Conservation (phyloP, 73 alveolate genomes). For the Effrenium voratum region DNA sequence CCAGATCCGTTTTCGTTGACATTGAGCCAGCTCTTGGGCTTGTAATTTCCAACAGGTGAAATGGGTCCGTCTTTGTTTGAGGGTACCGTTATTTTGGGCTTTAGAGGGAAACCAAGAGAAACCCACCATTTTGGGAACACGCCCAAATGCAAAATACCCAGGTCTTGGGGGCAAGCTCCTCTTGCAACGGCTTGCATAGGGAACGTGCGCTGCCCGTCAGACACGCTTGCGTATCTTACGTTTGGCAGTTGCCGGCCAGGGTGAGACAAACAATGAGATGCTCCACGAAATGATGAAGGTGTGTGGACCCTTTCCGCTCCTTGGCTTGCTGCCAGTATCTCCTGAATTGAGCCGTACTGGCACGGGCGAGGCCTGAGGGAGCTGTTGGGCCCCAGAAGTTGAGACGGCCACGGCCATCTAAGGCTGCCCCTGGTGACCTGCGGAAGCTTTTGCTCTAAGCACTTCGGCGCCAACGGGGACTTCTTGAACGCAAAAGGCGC, state of each 20-base stretch:
- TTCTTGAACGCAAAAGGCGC: constrained; percentile 86
- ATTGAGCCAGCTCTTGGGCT: too few relatives aligned
- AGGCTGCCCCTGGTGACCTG: constrained; percentile 36
- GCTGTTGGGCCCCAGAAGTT: neutral
- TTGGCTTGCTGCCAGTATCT: neutral
- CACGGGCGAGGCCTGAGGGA: neutral
- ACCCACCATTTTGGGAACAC: too few relatives aligned
- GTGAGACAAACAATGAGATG: constrained; percentile 96
- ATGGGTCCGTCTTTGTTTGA: too few relatives aligned
- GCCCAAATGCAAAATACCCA: too few relatives aligned
- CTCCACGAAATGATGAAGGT: constrained; percentile 95
- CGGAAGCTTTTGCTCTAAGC: constrained; percentile 38
- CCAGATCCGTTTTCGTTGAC: neutral
- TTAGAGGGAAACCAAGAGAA: too few relatives aligned
- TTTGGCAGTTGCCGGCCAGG: too few relatives aligned
- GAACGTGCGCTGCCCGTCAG: too few relatives aligned
- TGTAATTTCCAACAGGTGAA: too few relatives aligned
- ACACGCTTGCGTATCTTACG: too few relatives aligned
- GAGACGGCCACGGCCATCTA: neutral
- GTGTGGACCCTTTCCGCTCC: constrained; percentile 80
- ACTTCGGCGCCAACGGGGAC: constrained; percentile 83
- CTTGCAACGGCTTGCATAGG: too few relatives aligned
- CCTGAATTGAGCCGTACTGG: neutral
- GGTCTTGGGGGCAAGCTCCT: too few relatives aligned
- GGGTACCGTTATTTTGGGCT: too few relatives aligned